Conservation (phyloP, 371 early-diverging fungal genomes). For the Dipsacomyces acuminosporus region DNA sequence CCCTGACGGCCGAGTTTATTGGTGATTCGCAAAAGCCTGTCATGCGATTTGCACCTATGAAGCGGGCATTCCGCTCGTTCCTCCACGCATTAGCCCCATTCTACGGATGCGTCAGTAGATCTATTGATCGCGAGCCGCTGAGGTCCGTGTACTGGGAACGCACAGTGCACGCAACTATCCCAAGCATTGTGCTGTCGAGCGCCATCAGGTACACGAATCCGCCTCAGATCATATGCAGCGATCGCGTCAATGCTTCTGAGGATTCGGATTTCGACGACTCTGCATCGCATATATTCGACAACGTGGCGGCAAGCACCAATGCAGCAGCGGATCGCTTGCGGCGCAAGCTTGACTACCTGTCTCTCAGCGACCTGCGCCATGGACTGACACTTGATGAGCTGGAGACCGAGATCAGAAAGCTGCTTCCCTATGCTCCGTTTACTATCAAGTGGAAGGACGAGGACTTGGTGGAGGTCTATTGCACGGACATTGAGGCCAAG, state of each 20-base stretch:
- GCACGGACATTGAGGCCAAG: constrained; percentile 6
- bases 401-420: constrained; percentile 11
- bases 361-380: constrained; percentile 33
- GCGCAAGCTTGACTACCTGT: constrained; percentile 16
- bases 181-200: constrained; percentile 36
- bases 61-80: constrained; percentile 57
- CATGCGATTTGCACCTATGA: constrained; percentile 65
- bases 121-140: constrained; percentile 68
- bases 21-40: constrained; percentile 51
- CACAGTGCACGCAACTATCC: constrained; percentile 18
- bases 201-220: constrained; percentile 29
- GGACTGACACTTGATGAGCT: constrained; percentile 33
- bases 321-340: constrained; percentile 27
- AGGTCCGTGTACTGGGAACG: constrained; percentile 64
- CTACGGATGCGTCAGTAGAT: constrained; percentile 60
- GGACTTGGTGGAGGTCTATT: constrained; percentile 34
- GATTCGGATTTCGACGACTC: constrained; percentile 28
- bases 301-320: background rate
- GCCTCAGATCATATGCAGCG: constrained; percentile 36
- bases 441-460: constrained; percentile 23
- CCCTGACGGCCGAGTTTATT: constrained; percentile 56
- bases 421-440: constrained; percentile 17
- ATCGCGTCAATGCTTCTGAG: constrained; percentile 9
- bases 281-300: constrained; percentile 21
- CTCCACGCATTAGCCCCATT: constrained; percentile 64